Evolutionary conservation across 805 yeast species (phyloP).

Genomic region (Candida namnaoensis): DNA sequence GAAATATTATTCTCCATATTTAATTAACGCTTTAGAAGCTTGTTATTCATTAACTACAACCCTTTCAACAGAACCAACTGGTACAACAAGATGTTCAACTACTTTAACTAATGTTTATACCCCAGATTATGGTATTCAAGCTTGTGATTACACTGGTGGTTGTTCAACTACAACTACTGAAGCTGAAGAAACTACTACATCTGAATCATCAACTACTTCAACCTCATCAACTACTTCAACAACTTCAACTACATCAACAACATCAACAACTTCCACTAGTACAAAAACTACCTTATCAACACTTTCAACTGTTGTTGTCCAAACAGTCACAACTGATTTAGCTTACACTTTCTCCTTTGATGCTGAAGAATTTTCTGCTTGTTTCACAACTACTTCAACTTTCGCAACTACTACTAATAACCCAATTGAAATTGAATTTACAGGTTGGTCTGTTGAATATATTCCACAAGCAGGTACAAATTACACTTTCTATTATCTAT

Average conservation of each 20-base stretch:
- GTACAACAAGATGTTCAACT: slow-evolving; percentile 15
- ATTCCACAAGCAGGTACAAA: no score
- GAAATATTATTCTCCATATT: slow-evolving; percentile 17
- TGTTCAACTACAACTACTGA: slow-evolving; percentile 1
- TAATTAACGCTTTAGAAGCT: slow-evolving; percentile 13
- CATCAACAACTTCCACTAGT: no score
- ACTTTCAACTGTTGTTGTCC: not conserved
- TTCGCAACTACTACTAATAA: no score
- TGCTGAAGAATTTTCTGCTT: not conserved
- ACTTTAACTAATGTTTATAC: not conserved
- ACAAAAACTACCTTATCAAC: no score
- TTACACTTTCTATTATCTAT: no score
- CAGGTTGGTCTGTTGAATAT: no score
- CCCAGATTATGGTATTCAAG: not conserved
- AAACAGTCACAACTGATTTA: not conserved
- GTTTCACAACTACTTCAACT: no score
- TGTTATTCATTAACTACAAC: slow-evolving; percentile 7
- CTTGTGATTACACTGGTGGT: slow-evolving; percentile 2
- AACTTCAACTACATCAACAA: no score
- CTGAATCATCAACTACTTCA: no score
- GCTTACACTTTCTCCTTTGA: not conserved
- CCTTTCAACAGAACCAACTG: slow-evolving; percentile 17
- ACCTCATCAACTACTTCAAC: no score
- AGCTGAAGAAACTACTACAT: no score
- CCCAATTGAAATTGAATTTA: no score